Evolutionary conservation across 441 rosid species (phyloP), one percentile per base, ranked within the genome.

Genomic region (Gossypium schwendimanii): DNA sequence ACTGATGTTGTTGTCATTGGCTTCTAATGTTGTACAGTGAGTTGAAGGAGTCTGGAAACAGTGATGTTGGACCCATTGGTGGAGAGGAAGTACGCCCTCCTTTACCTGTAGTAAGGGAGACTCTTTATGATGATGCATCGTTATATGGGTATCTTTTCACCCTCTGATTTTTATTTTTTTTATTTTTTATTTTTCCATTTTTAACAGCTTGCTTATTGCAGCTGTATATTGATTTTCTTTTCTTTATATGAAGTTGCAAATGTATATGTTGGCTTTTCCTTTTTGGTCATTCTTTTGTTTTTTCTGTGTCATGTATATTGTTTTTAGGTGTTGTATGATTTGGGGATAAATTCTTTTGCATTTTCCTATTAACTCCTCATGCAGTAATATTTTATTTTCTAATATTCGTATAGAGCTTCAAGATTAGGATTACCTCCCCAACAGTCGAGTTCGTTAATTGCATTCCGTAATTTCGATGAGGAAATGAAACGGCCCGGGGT

Each of bases 41-140:
- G 57, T 65, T 59, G 74, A 75, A 73, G 60, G 79, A 80, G 50
- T 8, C 77, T 45, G 87, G 69, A 72, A 67, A 66, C 76, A 79
- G 63, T 74, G 77, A 80, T 65, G 73, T 76, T 71, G 86, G 80
- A 71, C 80, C 70, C 54, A 79, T 66, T 66, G 86, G 65, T 39
- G 87, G 78, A 58, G 97, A 85, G 52, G 98, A 87, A 80, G 94
- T 95, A 59, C 99, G 99, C 36, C 79, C 99, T 80, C 99, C 99
- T 73, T 81, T 95, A 36, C 98, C 98, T 45, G 97, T 95, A 78
- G 91, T 88, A 70, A 91, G 98, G 82, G 99, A 95, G 77, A 91
- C 97, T 33, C 99, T 95, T 55, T 95, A 92, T 83, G 96, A 89
- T 31, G 91, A 90, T 80, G 72, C 90, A 2, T 69, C 84, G 82